These are phyloP conservation scores for Gautieria morchelliformis DNA, from an alignment of 768 basidiomycete species.

Conservation along the genomic window DNA sequence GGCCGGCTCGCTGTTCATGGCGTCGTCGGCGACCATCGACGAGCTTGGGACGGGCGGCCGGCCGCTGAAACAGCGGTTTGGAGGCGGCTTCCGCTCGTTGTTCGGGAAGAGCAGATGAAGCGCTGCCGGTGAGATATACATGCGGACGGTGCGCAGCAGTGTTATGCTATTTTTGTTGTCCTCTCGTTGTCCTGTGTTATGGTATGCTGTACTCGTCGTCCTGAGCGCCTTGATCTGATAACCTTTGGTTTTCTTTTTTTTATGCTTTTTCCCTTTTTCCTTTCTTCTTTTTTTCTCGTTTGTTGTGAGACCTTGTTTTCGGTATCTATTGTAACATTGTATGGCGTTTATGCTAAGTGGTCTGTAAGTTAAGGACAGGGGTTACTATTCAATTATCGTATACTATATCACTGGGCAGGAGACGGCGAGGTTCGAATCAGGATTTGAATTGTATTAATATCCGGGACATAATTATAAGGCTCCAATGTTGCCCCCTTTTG, in stretches of 20 bases:
- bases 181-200: background rate
- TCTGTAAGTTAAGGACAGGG: background rate
- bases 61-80: background rate
- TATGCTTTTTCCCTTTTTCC: background rate
- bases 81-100: constrained; percentile 2
- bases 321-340: background rate
- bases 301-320: background rate
- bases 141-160: background rate
- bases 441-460: too few species aligned
- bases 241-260: background rate
- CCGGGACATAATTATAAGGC: too few species aligned
- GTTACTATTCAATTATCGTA: too few species aligned
- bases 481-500: too few species aligned
- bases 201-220: background rate
- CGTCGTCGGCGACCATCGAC: background rate
- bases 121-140: background rate
- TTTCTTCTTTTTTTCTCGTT: background rate
- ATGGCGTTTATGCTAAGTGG: background rate
- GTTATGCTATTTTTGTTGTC: background rate
- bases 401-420: too few species aligned
- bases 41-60: background rate
- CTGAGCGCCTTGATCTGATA: background rate
- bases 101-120: constrained; percentile 4
- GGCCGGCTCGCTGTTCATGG: background rate
- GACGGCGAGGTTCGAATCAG: too few species aligned